phyloP scores from a whole-genome alignment of 768 basidiomycete genomes.

The Arthromyces matolae region DNA sequence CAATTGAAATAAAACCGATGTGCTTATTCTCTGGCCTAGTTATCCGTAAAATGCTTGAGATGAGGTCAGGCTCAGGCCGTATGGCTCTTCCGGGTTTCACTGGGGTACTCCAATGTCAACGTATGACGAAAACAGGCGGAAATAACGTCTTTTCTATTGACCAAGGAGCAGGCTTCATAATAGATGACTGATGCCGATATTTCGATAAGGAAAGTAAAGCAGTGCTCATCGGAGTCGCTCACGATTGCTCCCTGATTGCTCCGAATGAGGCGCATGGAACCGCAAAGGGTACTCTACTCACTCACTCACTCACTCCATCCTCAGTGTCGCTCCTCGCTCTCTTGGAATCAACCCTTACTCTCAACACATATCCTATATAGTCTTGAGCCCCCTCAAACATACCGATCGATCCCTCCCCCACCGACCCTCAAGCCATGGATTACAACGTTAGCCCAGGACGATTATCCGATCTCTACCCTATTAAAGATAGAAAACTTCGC shows the following conservation, averaged over 20 bases:
- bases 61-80: too few relatives aligned
- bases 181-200: neutral
- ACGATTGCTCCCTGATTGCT: too few relatives aligned
- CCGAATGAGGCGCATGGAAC: too few relatives aligned
- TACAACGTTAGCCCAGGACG: conserved; percentile 10
- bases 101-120: too few relatives aligned
- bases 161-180: neutral
- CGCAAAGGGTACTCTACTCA: too few relatives aligned
- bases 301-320: too few relatives aligned
- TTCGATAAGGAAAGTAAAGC: too few relatives aligned
- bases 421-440: conserved; percentile 11
- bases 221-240: neutral
- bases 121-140: too few relatives aligned
- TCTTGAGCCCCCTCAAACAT: neutral
- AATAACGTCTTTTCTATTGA: too few relatives aligned
- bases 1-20: neutral
- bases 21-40: neutral
- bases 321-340: neutral
- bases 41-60: neutral
- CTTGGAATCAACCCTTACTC: neutral
- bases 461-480: conserved; percentile 21
- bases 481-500: conserved; percentile 35
- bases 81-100: too few relatives aligned
- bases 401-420: neutral
- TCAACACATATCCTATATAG: neutral